Percentiles rank a stretch among this genome's conserved stretches.
phyloP scores from a whole-genome alignment of 169 alveolate species.

The Babesia divergens region DNA sequence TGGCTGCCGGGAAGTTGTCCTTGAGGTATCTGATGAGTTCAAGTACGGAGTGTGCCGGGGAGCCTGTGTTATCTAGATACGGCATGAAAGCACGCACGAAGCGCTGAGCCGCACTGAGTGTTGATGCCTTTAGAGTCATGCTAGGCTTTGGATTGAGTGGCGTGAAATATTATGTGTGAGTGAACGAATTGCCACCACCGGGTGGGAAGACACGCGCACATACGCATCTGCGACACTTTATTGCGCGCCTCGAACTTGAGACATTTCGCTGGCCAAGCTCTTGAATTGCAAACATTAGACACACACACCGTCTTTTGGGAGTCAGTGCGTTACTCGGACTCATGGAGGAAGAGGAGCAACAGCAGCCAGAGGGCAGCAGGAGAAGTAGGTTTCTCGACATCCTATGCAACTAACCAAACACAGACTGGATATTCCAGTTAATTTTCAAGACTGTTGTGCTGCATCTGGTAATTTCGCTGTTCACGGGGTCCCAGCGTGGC shows the following conservation, averaged over 20 bases:
- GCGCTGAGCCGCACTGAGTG: slow-evolving; percentile 35
- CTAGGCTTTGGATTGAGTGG: no score
- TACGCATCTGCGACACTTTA: no score
- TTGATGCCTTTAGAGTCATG: slow-evolving; percentile 29
- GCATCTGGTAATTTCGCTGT: slow-evolving; percentile 25
- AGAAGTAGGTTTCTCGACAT: not conserved
- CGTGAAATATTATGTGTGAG: no score
- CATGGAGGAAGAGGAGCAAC: no score
- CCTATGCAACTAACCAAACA: not conserved
- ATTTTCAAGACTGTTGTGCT: slow-evolving; percentile 18
- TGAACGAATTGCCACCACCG: slow-evolving; percentile 4
- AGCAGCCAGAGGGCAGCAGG: not conserved
- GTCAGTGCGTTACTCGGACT: no score
- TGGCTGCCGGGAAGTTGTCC: slow-evolving; percentile 30
- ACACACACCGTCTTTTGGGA: no score
- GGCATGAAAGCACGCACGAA: slow-evolving; percentile 30
- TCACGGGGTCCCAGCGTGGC: not conserved
- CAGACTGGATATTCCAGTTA: slow-evolving; percentile 49
- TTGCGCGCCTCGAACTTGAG: no score
- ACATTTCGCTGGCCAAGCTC: no score
- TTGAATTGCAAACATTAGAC: no score
- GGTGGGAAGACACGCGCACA: not conserved
- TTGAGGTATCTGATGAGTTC: slow-evolving; percentile 36
- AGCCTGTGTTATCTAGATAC: slow-evolving; percentile 57
- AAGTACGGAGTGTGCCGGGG: slow-evolving; percentile 58